Conservation (phyloP, 305 asterid species). For the Coffea humblotiana region DNA sequence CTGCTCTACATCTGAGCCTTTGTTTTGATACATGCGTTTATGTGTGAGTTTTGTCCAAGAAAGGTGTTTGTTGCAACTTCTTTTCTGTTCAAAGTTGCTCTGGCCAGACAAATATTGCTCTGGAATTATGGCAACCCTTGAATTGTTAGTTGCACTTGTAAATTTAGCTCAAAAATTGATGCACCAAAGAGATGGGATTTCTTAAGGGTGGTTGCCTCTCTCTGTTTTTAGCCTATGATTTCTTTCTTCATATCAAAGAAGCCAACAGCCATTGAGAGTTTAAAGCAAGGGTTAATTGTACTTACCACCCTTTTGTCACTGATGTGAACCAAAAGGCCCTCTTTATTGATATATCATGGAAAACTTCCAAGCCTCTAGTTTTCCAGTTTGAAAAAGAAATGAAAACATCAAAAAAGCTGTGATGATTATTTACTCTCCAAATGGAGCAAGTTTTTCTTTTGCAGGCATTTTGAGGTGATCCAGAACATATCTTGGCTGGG, state of each 20-base stretch:
- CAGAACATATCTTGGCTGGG: neutral
- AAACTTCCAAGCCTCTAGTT: too few relatives aligned
- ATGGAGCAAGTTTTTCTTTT: too few relatives aligned
- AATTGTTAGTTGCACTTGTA: neutral
- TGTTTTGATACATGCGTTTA: neutral
- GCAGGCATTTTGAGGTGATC: neutral
- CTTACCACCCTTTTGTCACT: too few relatives aligned
- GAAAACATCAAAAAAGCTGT: too few relatives aligned
- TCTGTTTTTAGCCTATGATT: slow-evolving; percentile 31
- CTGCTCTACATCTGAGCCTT: slow-evolving; percentile 15
- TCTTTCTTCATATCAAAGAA: neutral
- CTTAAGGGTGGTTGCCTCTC: slow-evolving; percentile 39
- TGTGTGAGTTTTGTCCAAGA: neutral
- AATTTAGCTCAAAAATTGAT: slow-evolving; percentile 1
- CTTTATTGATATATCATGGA: too few relatives aligned
- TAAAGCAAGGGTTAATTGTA: too few relatives aligned
- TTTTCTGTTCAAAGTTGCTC: neutral
- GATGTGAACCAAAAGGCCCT: too few relatives aligned
- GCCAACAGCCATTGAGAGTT: too few relatives aligned
- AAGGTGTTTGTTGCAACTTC: neutral
- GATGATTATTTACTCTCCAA: too few relatives aligned
- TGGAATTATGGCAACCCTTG: neutral
- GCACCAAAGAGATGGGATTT: slow-evolving; percentile 1
- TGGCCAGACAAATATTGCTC: neutral
- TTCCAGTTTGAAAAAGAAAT: too few relatives aligned